Percentiles rank a stretch among this genome's conserved stretches.
phyloP scores from a whole-genome alignment of 202 grass and related monocot species.

The Zizania palustris region DNA sequence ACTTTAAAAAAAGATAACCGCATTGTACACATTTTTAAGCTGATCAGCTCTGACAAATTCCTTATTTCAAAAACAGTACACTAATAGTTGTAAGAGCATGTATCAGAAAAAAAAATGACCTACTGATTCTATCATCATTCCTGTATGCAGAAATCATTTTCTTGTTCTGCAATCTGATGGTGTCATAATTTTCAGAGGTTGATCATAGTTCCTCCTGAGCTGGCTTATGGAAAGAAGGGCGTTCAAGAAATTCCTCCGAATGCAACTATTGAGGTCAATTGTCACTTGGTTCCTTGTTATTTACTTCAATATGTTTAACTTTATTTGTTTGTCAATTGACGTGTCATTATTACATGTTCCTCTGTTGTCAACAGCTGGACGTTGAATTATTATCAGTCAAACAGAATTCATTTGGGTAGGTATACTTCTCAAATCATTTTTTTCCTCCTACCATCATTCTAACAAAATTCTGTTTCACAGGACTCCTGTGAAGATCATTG shows the following conservation, averaged over 20 bases:
- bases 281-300: slow-evolving; percentile 24
- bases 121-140: not conserved
- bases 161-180: slow-evolving; percentile 30
- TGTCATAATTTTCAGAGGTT: slow-evolving; percentile 65
- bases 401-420: slow-evolving; percentile 87
- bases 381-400: slow-evolving; percentile 90
- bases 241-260: slow-evolving; percentile 97
- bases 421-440: slow-evolving; percentile 12
- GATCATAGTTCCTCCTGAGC: slow-evolving; percentile 82
- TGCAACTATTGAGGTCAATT: slow-evolving; percentile 87
- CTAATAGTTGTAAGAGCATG: slow-evolving; percentile 4
- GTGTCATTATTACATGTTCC: slow-evolving; percentile 13
- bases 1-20: not conserved
- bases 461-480: slow-evolving; percentile 47
- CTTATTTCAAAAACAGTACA: slow-evolving; percentile 12
- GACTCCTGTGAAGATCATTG: slow-evolving; percentile 78
- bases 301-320: slow-evolving; percentile 1
- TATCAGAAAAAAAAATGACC: not conserved
- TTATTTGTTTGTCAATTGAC: slow-evolving; percentile 2
- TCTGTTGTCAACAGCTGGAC: slow-evolving; percentile 68
- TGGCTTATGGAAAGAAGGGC: slow-evolving; percentile 91
- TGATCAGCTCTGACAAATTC: not conserved
- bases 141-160: not conserved
- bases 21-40: slow-evolving; percentile 1
- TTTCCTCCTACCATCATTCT: slow-evolving; percentile 15